Evolutionary conservation across 768 basidiomycete species (phyloP), one percentile per base, ranked within the genome.

Genomic region (Kondoa malvinella): DNA sequence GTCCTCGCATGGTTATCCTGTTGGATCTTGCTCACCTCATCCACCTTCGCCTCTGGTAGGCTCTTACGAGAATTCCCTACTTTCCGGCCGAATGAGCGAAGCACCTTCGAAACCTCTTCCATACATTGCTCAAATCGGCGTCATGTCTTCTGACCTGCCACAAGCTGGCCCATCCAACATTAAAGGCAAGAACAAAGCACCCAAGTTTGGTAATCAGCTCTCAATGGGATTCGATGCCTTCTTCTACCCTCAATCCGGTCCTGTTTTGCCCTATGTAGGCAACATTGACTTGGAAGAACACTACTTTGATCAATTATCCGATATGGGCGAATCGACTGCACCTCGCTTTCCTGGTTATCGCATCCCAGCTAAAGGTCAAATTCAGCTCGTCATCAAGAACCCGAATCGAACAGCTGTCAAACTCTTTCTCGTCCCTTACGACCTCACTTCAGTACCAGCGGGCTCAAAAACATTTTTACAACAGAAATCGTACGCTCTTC

Each of bases 381-480:
- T 77, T 25, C 77, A 77, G 65, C 66, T 76, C 34, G 72, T 77
- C 67, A 69, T 77, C 66, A 74, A 74, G 66, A 76, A 77, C 64
- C 66, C 71, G 27, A 71, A 73, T 32, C 70, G 71, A 17, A 76
- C 75, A 14, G 71, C 74, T 26, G 73, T 76, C 71, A 75, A 76
- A 67, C 69, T 77, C 14, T 76, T 77, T 63, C 66, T 77, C 33
- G 66, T 77, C 14, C 75, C 76, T 1, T 77, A 77, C 71, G 76
- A 77, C 60, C 66, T 77, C 21, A 69, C 68, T 14, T 75, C 72
- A 1, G 74, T 77, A 70, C 74, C 73, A 0, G 33, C 57, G 12
- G 76, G 76, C 1, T 67, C 73, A 0, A 72, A 75, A 50, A 76
- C 76, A 25, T 74, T 76, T 67, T 34, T 77, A 1, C 71, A 76